These are phyloP conservation scores for Saturnispora diversa DNA, from an alignment of 805 yeast species.

Conservation along the genomic window DNA sequence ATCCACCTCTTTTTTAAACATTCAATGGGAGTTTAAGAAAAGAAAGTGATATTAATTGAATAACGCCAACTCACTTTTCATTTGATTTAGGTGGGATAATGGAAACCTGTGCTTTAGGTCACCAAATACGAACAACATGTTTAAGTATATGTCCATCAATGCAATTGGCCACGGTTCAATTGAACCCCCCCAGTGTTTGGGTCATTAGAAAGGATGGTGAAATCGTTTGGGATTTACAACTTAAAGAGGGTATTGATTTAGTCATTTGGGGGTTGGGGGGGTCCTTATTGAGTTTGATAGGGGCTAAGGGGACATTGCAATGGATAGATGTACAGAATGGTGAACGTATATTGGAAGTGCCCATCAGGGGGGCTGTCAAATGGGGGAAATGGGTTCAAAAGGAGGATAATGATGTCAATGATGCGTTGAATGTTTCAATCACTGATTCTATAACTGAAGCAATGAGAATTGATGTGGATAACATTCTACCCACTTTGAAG, in stretches of 20 bases:
- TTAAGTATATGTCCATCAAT: slow-evolving; percentile 30
- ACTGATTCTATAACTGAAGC: too few species aligned
- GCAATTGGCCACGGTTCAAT: slow-evolving; percentile 28
- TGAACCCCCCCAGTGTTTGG: slow-evolving; percentile 25
- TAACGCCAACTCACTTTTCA: too few species aligned
- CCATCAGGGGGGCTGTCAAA: too few species aligned
- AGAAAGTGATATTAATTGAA: too few species aligned
- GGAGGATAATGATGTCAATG: too few species aligned
- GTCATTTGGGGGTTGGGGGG: slow-evolving; percentile 30
- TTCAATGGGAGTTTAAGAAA: slow-evolving; percentile 16
- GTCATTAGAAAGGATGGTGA: slow-evolving; percentile 28
- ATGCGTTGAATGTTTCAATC: too few species aligned
- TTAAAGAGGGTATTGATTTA: neutral
- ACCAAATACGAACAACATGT: slow-evolving; percentile 7
- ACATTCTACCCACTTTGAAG: too few species aligned
- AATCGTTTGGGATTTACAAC: slow-evolving; percentile 27
- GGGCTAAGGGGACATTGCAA: slow-evolving; percentile 19
- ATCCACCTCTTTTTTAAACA: slow-evolving; percentile 50
- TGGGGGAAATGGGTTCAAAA: too few species aligned
- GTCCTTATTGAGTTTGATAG: slow-evolving; percentile 24
- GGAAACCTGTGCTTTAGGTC: too few species aligned
- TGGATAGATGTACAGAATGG: slow-evolving; percentile 28
- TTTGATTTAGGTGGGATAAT: too few species aligned
- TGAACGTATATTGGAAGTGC: slow-evolving; percentile 18
- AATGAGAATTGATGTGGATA: too few species aligned